phyloP scores from a whole-genome alignment of 1,284 basidiomycete species.

The Anthracocystis setariae region DNA sequence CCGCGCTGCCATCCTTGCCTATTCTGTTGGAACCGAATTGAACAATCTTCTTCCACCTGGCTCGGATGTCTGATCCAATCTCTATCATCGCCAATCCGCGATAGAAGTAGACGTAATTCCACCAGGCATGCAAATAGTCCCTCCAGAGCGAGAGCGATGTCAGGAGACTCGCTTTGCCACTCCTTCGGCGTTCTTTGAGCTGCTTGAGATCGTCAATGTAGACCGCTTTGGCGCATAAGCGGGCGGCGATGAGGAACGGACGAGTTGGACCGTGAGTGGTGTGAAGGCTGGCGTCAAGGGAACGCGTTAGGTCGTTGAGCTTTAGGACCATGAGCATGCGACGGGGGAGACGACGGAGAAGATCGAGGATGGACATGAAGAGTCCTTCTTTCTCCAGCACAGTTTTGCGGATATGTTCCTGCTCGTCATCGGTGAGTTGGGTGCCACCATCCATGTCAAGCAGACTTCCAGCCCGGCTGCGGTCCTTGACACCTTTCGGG shows the following conservation, averaged over 20 bases:
- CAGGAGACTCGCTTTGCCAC: constrained; percentile 23
- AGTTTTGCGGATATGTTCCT: constrained; percentile 67
- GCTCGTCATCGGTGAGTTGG: constrained; percentile 59
- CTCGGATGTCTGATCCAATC: constrained; percentile 54
- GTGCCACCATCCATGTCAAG: constrained; percentile 58
- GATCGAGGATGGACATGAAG: constrained; percentile 59
- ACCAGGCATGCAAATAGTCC: constrained; percentile 71
- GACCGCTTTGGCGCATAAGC: constrained; percentile 85
- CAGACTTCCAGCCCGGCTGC: constrained; percentile 52
- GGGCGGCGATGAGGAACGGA: constrained; percentile 85
- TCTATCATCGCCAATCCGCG: constrained; percentile 62
- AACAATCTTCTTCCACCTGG: constrained; percentile 43
- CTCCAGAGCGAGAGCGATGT: constrained; percentile 52
- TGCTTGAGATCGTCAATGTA: constrained; percentile 79
- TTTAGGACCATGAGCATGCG: constrained; percentile 68
- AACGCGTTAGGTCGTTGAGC: constrained; percentile 66
- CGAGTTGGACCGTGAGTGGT: constrained; percentile 71
- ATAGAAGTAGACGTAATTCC: constrained; percentile 62
- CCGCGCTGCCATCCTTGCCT: constrained; percentile 38
- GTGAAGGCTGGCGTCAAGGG: constrained; percentile 73
- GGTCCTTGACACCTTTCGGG: constrained; percentile 60
- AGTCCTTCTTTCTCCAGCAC: constrained; percentile 67
- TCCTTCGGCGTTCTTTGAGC: constrained; percentile 61
- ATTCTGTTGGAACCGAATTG: constrained; percentile 37
- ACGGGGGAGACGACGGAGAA: constrained; percentile 62